Base-by-base conservation (phyloP, 1,284 basidiomycete genomes). In the Puccinia hordei region DNA sequence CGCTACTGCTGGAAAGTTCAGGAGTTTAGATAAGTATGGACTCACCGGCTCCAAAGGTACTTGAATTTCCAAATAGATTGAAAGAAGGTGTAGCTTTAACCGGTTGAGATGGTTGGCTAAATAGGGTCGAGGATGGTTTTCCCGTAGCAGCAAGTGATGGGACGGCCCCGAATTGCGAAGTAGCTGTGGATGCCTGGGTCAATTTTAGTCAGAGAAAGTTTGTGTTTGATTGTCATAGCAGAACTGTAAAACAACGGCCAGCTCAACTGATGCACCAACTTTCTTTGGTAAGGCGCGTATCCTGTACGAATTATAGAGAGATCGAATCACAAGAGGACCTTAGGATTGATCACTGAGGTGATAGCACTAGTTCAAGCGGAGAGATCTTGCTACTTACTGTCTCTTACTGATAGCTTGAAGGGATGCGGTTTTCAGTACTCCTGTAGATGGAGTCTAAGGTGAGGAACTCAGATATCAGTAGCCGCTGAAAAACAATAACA, bases 371-470 rank as follows among this genome's bases (percentile, higher is more conserved):
- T 27, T 59, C 5, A 27, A 3, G 27, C 9, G 57, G 9, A 17
- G 27, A 33, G 57, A 33, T 17, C 41, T 30, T 10, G 33, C 9
- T 2, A 59, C 75, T 78, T 53, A 78, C 75, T 78, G 63, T 13
- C 75, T 65, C 38, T 41, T 68, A 17, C 65, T 41, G 30, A 78
- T 68, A 44, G 65, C 75, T 33, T 78, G 75, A 55, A 61, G 75
- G 10, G 75, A 65, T 38, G 75, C 75, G 10, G 65, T 53, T 38
- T 69, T 78, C 65, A 78, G 53, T 1, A 35, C 33, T 53, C 75
- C 75, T 33, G 30, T 68, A n/a, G 27, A 38, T 53, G 61, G 51
- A 44, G 63, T 59, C 65, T 49, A 41, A 27, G 22, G 1, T 10
- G 30, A 74, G 3, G 53, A 69, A 19, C 4, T 24, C 66, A 27